Base-by-base conservation (phyloP, 1,139 yeast species). In the Taphrina flavorubra region DNA sequence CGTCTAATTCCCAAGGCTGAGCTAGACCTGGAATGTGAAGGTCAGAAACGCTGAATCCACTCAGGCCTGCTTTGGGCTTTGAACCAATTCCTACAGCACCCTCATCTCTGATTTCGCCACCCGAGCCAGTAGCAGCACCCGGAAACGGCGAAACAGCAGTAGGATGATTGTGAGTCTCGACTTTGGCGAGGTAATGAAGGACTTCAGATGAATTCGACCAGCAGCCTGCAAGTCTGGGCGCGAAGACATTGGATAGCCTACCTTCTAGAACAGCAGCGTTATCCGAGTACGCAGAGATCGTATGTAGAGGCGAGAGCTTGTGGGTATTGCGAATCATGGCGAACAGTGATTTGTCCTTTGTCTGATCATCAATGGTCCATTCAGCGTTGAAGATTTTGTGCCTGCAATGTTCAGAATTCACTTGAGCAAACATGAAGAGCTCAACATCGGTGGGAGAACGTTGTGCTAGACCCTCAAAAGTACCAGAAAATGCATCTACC, bases 11-110 rank as follows among this genome's bases (percentile, higher is more conserved):
- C 99, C 99, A 95, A 42, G 98, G 97, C 81, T 92, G 98, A 71
- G 83, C 84, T 76, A 87, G 85, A 39, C 82, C 86, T 60, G 99
- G 99, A 74, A 95, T 92, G 73, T 86, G 83, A 77, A 95, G 84
- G 79, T 95, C 99, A 58, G 96, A 88, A 18, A 92, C 97, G 8
- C 96, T 85, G 79, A 87, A 95, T 6, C 99, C 99, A 68, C 96
- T 84, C 73, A 95, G 83, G 68, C 99, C 99, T 75, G 98, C 97
- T 80, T 94, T 94, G 56, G 98, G 87, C 79, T 91, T 90, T 36
- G 99, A 94, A 66, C 99, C 99, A 78, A 97, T 86, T 72, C 99
- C 99, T 25, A 94, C 97, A 39, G 99, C 99, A 80, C 98, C 99
- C 81, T 95, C 99, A 79, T 95, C 99, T 84, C 99, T 90, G 76